phyloP scores from a whole-genome alignment of 805 yeast species.

The Dipodascus geniculatus region DNA sequence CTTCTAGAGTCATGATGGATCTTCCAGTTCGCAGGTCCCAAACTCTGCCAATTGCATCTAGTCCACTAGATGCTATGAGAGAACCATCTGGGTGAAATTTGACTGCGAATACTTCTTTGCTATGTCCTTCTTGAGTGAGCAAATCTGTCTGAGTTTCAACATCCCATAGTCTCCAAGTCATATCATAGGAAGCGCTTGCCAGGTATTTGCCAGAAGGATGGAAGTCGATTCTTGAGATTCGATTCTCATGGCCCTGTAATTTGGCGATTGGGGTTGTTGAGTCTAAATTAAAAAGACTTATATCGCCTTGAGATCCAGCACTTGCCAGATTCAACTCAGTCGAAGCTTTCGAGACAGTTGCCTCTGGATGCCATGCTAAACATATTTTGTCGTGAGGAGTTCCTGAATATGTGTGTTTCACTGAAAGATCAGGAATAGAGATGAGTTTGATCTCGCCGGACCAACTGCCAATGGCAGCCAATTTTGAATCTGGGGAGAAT shows the following conservation, averaged over 20 bases:
- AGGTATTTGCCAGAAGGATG: slow-evolving; percentile 52
- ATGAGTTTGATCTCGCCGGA: slow-evolving; percentile 53
- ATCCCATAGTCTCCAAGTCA: slow-evolving; percentile 89
- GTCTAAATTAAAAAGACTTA: slow-evolving; percentile 28
- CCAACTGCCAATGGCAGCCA: slow-evolving; percentile 72
- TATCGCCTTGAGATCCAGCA: slow-evolving; percentile 36
- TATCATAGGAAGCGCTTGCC: slow-evolving; percentile 69
- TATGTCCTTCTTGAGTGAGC: slow-evolving; percentile 75
- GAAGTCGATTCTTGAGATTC: slow-evolving; percentile 49
- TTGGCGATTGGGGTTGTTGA: slow-evolving; percentile 16
- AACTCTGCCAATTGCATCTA: slow-evolving; percentile 57
- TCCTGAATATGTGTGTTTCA: slow-evolving; percentile 25
- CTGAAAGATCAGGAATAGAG: slow-evolving; percentile 28
- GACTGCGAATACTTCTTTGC: slow-evolving; percentile 53
- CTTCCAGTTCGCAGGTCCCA: slow-evolving; percentile 87
- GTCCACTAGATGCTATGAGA: slow-evolving; percentile 62
- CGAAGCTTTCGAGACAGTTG: slow-evolving; percentile 14
- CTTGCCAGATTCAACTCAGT: slow-evolving; percentile 23
- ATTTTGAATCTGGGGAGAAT: slow-evolving; percentile 29
- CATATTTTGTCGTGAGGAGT: slow-evolving; percentile 44
- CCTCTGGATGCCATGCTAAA: slow-evolving; percentile 46
- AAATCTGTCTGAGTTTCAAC: slow-evolving; percentile 36
- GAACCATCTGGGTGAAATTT: slow-evolving; percentile 70
- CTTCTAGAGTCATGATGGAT: slow-evolving; percentile 42
- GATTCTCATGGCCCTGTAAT: slow-evolving; percentile 35